phyloP scores from a whole-genome alignment of 1,139 yeast genomes.

The Blastobotrys persicus region DNA sequence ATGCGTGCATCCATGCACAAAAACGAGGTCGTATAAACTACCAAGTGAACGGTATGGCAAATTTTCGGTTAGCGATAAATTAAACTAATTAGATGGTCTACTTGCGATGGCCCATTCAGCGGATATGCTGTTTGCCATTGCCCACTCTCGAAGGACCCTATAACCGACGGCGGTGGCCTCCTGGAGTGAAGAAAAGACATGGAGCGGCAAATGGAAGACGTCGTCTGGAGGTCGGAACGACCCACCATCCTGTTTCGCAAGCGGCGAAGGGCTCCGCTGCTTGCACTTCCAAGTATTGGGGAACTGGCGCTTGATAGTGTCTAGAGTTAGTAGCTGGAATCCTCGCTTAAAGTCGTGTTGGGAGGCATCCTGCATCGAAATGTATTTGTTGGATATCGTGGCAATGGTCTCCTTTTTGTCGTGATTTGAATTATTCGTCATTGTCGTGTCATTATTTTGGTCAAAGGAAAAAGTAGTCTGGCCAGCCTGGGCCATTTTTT shows the following conservation, averaged over 20 bases:
- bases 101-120: conserved; percentile 29
- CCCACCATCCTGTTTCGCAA: conserved; percentile 29
- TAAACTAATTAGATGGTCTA: neutral
- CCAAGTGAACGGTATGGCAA: too few species aligned
- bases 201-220: conserved; percentile 39
- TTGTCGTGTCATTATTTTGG: conserved; percentile 5
- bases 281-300: conserved; percentile 34
- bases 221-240: conserved; percentile 37
- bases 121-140: conserved; percentile 30
- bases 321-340: conserved; percentile 29
- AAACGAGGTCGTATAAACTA: too few species aligned
- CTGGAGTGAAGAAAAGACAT: conserved; percentile 38
- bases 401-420: neutral
- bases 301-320: conserved; percentile 28
- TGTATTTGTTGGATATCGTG: conserved; percentile 18
- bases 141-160: conserved; percentile 38
- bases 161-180: conserved; percentile 44
- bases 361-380: conserved; percentile 28
- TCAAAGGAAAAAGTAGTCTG: conserved; percentile 1
- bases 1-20: neutral
- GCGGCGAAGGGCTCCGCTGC: conserved; percentile 21
- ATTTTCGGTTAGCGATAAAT: neutral
- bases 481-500: neutral
- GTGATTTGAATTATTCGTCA: neutral
- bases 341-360: conserved; percentile 38